Conservation (phyloP, 805 yeast genomes). For the Barnettozyma californica region DNA sequence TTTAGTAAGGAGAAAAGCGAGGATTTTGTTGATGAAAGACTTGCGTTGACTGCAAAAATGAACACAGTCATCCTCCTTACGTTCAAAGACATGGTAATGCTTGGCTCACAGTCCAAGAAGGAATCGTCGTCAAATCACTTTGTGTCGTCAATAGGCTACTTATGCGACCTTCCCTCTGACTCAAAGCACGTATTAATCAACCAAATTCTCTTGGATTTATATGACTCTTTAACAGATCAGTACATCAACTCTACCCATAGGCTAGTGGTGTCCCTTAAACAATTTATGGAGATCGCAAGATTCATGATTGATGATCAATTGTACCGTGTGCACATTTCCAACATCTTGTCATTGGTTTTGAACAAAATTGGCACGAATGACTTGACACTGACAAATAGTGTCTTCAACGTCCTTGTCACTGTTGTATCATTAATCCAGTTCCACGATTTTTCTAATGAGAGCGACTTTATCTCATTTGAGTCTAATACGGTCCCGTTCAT, state of each 20-base stretch:
- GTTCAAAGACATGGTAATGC: conserved; percentile 48
- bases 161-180: conserved; percentile 52
- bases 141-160: conserved; percentile 51
- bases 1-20: conserved; percentile 36
- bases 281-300: conserved; percentile 59
- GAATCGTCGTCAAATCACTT: conserved; percentile 50
- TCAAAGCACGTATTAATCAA: conserved; percentile 40
- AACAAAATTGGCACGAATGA: conserved; percentile 91
- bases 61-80: conserved; percentile 31
- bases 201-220: conserved; percentile 60
- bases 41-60: conserved; percentile 28
- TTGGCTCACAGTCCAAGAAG: conserved; percentile 78
- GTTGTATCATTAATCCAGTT: conserved; percentile 72
- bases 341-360: conserved; percentile 61
- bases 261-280: conserved; percentile 63
- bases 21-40: conserved; percentile 3
- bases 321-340: conserved; percentile 72
- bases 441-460: conserved; percentile 41
- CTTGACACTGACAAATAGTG: conserved; percentile 59
- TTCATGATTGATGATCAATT: conserved; percentile 58
- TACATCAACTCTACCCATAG: conserved; percentile 76
- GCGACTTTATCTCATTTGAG: conserved; percentile 36
- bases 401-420: conserved; percentile 64
- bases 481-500: conserved; percentile 51
- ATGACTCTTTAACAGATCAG: conserved; percentile 59